Base-by-base conservation (phyloP, 2,329 filamentous ascomycete genomes). In the Endoconidiophora laricicola region DNA sequence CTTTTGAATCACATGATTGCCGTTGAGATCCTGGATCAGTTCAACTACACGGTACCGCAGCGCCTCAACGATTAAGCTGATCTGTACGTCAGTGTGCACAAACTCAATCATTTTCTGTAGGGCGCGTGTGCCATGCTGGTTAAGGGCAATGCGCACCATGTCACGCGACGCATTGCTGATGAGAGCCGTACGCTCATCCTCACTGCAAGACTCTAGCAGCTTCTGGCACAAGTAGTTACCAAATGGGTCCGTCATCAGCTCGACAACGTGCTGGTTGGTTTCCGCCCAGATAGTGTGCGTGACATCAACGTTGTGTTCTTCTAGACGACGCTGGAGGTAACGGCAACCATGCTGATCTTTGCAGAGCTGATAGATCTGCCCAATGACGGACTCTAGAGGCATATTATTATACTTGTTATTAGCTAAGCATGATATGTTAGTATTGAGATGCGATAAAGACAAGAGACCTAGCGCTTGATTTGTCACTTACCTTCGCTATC, bases 81-180 rank as follows among this genome's bases (percentile, higher is more conserved):
- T 83, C 66, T 98, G 91, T 60, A 83, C 79, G 2, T 79, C 74
- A 23, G 86, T 93, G 48, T 81, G 84, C 60, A 98, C 85, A 63
- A 86, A 93, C 66, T 98, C 91, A 57, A 98, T 98, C 91, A 98
- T 98, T 74, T 96, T 98, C 69, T 98, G 91, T 53, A 98, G 69
- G 55, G 91, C 91, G 49, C 91, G 81, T 53, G 91, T 98, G 57
- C 91, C 91, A 63, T 98, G 91, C 68, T 95, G 90, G 66, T 98
- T 96, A 54, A 96, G 71, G 23, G 91, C 91, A 60, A 98, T 95
- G 58, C 81, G 81, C 22, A 94, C 86, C 72, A 98, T 85, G 55
- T 90, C 81, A 48, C 80, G 75, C 16, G 86, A 79, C 39, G 91
- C 87, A 58, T 94, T 94, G 65, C 88, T 80, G 58, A 98, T 93